Percentiles rank a stretch among this genome's conserved stretches.
phyloP scores from a whole-genome alignment of 768 basidiomycete species.

The Pisolithus sp. region DNA sequence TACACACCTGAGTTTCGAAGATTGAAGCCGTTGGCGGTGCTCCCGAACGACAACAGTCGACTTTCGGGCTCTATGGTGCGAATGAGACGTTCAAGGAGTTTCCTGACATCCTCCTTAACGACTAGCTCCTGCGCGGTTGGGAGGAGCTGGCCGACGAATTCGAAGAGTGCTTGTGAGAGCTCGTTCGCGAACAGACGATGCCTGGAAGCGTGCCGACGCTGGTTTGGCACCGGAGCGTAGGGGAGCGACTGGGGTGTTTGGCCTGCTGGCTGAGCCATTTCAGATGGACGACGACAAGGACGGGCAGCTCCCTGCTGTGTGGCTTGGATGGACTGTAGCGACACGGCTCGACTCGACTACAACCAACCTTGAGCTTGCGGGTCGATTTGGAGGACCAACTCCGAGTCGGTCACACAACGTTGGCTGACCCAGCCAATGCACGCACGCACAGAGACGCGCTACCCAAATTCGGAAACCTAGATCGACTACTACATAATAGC shows the following conservation, averaged over 20 bases:
- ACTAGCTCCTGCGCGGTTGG: conserved; percentile 86
- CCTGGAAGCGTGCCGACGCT: conserved; percentile 35
- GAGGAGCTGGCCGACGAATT: conserved; percentile 88
- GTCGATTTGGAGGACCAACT: conserved; percentile 25
- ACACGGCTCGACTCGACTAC: neutral
- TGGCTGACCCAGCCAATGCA: conserved; percentile 6
- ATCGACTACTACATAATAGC: neutral
- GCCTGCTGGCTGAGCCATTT: conserved; percentile 27
- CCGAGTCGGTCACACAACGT: conserved; percentile 14
- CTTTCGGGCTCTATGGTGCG: conserved; percentile 91
- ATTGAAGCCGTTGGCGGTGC: conserved; percentile 95
- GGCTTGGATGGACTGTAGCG: conserved; percentile 4
- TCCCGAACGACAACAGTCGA: conserved; percentile 88
- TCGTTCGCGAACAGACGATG: conserved; percentile 66
- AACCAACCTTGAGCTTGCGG: neutral
- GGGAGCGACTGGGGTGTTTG: conserved; percentile 18
- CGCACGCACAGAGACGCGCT: conserved; percentile 11
- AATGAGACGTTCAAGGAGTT: conserved; percentile 91
- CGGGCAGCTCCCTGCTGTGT: conserved; percentile 3
- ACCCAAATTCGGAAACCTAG: conserved; percentile 22
- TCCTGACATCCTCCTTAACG: conserved; percentile 94
- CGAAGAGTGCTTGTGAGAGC: conserved; percentile 85
- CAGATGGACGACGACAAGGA: conserved; percentile 1
- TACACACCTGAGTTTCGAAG: conserved; percentile 84
- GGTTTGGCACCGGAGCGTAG: conserved; percentile 29